phyloP scores from a whole-genome alignment of 306 rosid genomes.

The Carpinus viminea region DNA sequence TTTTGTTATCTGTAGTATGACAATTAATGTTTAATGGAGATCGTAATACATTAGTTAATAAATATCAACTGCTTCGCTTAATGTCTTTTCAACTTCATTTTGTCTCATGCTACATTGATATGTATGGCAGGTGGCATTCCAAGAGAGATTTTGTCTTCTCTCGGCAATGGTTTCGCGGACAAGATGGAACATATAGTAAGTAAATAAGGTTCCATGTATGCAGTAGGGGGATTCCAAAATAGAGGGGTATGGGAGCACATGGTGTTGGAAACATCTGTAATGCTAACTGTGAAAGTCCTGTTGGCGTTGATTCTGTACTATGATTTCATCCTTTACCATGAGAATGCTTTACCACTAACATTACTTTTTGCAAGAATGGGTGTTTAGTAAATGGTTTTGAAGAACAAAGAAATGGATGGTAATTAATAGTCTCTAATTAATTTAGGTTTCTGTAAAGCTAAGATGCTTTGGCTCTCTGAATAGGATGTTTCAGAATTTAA shows the following conservation, averaged over 20 bases:
- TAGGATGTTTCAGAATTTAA: slow-evolving; percentile 8
- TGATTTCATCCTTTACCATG: neutral
- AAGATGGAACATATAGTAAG: slow-evolving; percentile 96
- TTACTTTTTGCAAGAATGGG: neutral
- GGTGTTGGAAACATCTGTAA: neutral
- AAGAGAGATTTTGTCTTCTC: slow-evolving; percentile 90
- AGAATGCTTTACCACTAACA: neutral
- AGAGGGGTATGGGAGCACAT: neutral
- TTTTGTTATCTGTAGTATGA: slow-evolving; percentile 5
- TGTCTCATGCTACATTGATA: slow-evolving; percentile 13
- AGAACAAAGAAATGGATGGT: neutral
- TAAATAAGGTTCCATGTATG: slow-evolving; percentile 6
- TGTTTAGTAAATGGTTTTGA: neutral
- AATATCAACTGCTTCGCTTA: slow-evolving; percentile 8
- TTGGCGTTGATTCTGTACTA: neutral
- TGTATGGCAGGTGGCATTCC: slow-evolving; percentile 75
- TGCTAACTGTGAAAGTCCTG: neutral
- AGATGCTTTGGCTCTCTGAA: neutral
- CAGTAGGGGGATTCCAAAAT: neutral
- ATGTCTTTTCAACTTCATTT: slow-evolving; percentile 11
- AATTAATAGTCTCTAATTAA: neutral
- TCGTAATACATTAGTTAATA: slow-evolving; percentile 11
- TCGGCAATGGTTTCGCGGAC: slow-evolving; percentile 92
- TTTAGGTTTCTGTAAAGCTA: neutral
- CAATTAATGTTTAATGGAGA: slow-evolving; percentile 3